Evolutionary conservation across 495 filamentous ascomycete species (phyloP).

Genomic region (Hypoxylon perforatum): DNA sequence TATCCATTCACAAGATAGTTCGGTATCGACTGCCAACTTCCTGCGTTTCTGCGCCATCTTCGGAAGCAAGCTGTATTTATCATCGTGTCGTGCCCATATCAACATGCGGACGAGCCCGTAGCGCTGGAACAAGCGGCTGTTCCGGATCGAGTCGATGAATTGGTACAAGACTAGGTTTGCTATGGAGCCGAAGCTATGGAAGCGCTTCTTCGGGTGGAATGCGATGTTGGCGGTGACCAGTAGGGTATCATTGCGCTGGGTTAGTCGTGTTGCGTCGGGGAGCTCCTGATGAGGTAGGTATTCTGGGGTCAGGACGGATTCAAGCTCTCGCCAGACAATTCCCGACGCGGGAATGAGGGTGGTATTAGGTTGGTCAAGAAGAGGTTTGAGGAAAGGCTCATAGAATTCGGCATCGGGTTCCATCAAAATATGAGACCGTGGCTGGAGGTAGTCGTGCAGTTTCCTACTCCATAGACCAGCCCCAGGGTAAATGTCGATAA

Average conservation of each 20-base stretch:
- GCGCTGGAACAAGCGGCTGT: slow-evolving; percentile 61
- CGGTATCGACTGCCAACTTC: slow-evolving; percentile 65
- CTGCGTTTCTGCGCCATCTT: slow-evolving; percentile 60
- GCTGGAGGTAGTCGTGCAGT: slow-evolving; percentile 77
- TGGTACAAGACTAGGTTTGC: slow-evolving; percentile 58
- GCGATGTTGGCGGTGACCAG: slow-evolving; percentile 72
- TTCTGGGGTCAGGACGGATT: slow-evolving; percentile 57
- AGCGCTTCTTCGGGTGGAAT: slow-evolving; percentile 52
- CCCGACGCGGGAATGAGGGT: slow-evolving; percentile 61
- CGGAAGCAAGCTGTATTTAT: slow-evolving; percentile 65
- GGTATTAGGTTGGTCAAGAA: slow-evolving; percentile 69
- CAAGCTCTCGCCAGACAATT: slow-evolving; percentile 60
- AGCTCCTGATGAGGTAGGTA: slow-evolving; percentile 63
- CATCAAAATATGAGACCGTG: slow-evolving; percentile 82
- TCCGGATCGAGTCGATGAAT: slow-evolving; percentile 57
- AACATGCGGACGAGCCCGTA: slow-evolving; percentile 80
- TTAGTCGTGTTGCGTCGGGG: slow-evolving; percentile 39
- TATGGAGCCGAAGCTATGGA: slow-evolving; percentile 51
- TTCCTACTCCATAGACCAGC: slow-evolving; percentile 77
- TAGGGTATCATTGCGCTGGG: slow-evolving; percentile 70
- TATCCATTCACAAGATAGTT: slow-evolving; percentile 64
- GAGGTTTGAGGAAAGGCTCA: slow-evolving; percentile 66
- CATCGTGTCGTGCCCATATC: slow-evolving; percentile 64
- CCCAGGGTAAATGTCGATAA: slow-evolving; percentile 88
- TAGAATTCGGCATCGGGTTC: slow-evolving; percentile 70